Percentiles rank a stretch among this genome's conserved stretches.
These are phyloP conservation scores for Ampelocalamus luodianensis DNA, from an alignment of 176 grass and related monocot species.

Conservation along the genomic window DNA sequence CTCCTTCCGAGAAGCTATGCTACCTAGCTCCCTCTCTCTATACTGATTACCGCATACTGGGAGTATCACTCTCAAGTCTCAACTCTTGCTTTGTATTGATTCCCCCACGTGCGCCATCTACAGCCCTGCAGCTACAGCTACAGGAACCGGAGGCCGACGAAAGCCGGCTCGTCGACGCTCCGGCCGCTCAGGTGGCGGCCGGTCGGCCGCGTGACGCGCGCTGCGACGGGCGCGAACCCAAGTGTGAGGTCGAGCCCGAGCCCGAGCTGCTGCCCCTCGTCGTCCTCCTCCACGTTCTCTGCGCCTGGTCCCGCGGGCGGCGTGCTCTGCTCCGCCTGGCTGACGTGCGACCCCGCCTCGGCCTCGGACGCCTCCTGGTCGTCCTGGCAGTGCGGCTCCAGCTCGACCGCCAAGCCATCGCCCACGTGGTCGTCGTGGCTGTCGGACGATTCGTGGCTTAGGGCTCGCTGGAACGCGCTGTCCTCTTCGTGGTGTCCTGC, in stretches of 20 bases:
- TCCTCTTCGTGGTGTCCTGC: neutral
- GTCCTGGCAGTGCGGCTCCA: neutral
- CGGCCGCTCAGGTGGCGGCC: neutral
- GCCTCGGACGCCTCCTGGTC: constrained; percentile 22
- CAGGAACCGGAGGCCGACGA: constrained; percentile 34
- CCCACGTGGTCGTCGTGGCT: neutral
- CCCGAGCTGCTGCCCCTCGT: constrained; percentile 12
- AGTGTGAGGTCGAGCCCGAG: constrained; percentile 58
- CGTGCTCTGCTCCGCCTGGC: constrained; percentile 52
- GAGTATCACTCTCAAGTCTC: too few relatives aligned
- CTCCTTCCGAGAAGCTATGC: too few relatives aligned
- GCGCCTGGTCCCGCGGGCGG: neutral
- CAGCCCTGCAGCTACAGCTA: constrained; percentile 11
- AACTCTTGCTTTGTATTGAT: too few relatives aligned
- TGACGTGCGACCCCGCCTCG: constrained; percentile 56
- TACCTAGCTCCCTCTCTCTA: too few relatives aligned
- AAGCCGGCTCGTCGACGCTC: constrained; percentile 2
- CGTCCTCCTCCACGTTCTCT: neutral
- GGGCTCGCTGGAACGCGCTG: neutral
- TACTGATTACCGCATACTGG: too few relatives aligned
- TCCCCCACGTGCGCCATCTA: too few relatives aligned
- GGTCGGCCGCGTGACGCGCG: neutral
- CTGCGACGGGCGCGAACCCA: constrained; percentile 36
- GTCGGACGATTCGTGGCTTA: constrained; percentile 32
- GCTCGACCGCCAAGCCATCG: neutral